Conservation (phyloP, 2,329 filamentous ascomycete genomes). For the Fusarium decemcellulare region DNA sequence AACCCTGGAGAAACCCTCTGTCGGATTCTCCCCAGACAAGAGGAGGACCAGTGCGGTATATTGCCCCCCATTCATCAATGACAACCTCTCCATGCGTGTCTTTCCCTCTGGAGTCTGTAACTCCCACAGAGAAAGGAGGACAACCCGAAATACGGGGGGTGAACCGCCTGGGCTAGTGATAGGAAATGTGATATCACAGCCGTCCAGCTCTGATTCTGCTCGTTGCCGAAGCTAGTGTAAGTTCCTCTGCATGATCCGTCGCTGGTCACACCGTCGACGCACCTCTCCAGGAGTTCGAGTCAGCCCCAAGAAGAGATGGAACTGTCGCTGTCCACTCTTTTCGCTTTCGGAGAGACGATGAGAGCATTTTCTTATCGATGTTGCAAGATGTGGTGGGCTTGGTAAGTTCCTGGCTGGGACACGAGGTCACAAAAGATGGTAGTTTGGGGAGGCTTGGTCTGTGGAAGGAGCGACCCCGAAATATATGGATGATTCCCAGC, state of each 20-base stretch:
- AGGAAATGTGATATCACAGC: conserved; percentile 62
- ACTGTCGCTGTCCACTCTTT: conserved; percentile 53
- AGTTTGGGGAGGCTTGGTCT: too few relatives aligned
- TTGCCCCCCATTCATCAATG: conserved; percentile 55
- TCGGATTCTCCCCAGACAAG: conserved; percentile 50
- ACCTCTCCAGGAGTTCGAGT: conserved; percentile 46
- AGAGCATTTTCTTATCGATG: conserved; percentile 51
- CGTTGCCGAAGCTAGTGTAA: conserved; percentile 10
- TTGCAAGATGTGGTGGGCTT: not conserved
- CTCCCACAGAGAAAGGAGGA: conserved; percentile 59
- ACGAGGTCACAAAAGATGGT: too few relatives aligned
- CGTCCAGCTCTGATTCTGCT: conserved; percentile 58
- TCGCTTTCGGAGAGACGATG: conserved; percentile 55
- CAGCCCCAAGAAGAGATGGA: conserved; percentile 41
- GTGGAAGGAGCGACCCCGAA: too few relatives aligned
- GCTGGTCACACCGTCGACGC: conserved; percentile 22
- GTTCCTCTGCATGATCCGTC: not conserved
- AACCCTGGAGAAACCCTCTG: conserved; percentile 56
- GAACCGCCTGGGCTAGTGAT: conserved; percentile 34
- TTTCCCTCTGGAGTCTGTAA: conserved; percentile 47
- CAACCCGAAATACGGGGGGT: conserved; percentile 50
- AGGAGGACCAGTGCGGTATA: conserved; percentile 62
- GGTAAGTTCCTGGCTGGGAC: too few relatives aligned
- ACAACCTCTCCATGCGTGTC: conserved; percentile 58
- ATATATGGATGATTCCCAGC: too few relatives aligned